Evolutionary conservation across 78 protist species (phyloP), one percentile per base, ranked within the genome.

Genomic region (Dictyostelium discoideum): DNA sequence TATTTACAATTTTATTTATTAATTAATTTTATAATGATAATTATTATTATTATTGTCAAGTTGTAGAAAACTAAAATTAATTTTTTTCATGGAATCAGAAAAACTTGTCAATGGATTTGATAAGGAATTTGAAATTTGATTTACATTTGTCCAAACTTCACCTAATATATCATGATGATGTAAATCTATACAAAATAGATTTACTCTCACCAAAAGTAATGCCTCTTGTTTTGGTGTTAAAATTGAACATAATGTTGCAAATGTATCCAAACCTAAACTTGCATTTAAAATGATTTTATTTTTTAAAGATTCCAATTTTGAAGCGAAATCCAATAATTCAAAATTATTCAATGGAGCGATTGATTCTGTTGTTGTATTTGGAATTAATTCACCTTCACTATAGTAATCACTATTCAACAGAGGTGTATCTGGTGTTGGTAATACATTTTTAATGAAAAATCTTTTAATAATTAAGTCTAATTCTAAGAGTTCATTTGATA

Each of bases 281-380:
- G 87, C 22, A 8, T 63, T 65, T 16, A 29, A 14, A 32, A 89
- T 89, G 39, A 87, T 79, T 18, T 89, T 89, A 0, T 60, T 89
- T 69, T 89, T 89, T 6, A 89, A 29, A 16, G 57, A 16, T 11
- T 89, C 94, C 42, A 89, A 81, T 57, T 87, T 89, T 2, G 39
- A 4, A 2, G 79, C 94, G 50, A 89, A 89, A 29, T 89, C 94
- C 44, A 89, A 84, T 11, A 89, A 60, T 57, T 89, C 87, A 46
- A 46, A 18, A 8, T 26, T n/a, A 69, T 65, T 81, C n/a, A 79
- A 85, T 9, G 83, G 82, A 2, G 54, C 32, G 2, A 86, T 14
- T 9, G 37, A 24, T 18, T 60, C 40, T n/a, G 50, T 48, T n/a
- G 50, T 48, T 42, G 22, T 1, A 11, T 26, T 10, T 20, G 24